Evolutionary conservation across 345 rosid genomes (phyloP), one percentile per base, ranked within the genome.

Genomic region (Nephelium lappaceum): DNA sequence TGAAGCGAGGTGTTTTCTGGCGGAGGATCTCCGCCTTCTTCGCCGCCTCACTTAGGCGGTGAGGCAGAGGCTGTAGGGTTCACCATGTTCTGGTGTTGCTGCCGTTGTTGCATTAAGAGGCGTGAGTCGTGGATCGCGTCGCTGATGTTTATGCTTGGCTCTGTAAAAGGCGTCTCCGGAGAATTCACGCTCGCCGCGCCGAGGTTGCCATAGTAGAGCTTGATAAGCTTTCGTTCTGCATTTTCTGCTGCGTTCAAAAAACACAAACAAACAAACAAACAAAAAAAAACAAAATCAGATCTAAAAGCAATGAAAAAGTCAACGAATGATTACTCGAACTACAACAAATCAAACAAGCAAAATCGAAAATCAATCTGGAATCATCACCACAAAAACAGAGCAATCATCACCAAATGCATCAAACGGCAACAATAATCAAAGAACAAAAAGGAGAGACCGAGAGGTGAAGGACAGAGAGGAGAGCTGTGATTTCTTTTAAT

Each of bases 51-150:
- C 85, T 87, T 70, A 88, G 87, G 78, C 83, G 85, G 82, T 83
- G 74, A 83, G 83, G 74, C 87, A 86, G 51, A 85, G 83, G 7
- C 75, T 85, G 75, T 78, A 86, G 76, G 84, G 74, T 88, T 88
- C 41, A 88, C 73, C 81, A 81, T 79, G 73, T 88, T 89, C 77
- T 86, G 91, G 25, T 86, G 77, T 19, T 83, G 86, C 49, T 76
- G 85, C 47, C 49, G 75, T 8, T 83, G 87, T 25, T 78, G 86
- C 87, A 83, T 81, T 11, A 84, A 61, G 68, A 80, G 64, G 79
- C 86, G 84, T 9, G 87, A 81, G 58, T 76, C 64, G 68, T 79
- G 23, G 63, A 72, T 45, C n/a, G 80, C 73, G 63, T 75, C 81
- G 27, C 62, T 55, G 11, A 75, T 14, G 72, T 43, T 65, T 18